phyloP scores from a whole-genome alignment of 352 stramenopile genomes.

The Aphanomyces astaci region DNA sequence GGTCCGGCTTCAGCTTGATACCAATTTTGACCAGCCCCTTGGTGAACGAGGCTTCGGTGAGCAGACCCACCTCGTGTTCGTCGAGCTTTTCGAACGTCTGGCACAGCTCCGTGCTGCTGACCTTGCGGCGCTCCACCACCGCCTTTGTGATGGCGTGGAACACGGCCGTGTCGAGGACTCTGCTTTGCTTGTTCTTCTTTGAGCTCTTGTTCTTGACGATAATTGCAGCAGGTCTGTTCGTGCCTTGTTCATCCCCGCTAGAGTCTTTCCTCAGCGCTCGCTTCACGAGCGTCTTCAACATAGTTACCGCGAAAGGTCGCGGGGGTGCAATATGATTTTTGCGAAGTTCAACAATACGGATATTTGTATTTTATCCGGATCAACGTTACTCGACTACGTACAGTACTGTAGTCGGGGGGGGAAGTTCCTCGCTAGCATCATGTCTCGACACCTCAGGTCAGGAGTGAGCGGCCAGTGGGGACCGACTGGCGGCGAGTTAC shows the following conservation, averaged over 20 bases:
- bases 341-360: background rate
- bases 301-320: background rate
- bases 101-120: background rate
- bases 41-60: conserved; percentile 39
- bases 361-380: background rate
- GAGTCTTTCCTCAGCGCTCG: conserved; percentile 1
- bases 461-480: too few species aligned
- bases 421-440: too few species aligned
- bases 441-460: too few species aligned
- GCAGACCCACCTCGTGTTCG: conserved; percentile 27
- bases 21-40: conserved; percentile 53
- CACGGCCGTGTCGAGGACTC: background rate
- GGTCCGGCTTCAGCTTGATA: conserved; percentile 35
- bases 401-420: too few species aligned
- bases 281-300: conserved; percentile 11
- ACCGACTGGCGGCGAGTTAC: too few species aligned
- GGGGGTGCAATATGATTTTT: background rate
- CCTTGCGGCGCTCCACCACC: background rate
- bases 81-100: conserved; percentile 46
- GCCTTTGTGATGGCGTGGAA: conserved; percentile 1
- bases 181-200: background rate
- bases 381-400: too few species aligned
- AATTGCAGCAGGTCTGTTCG: background rate
- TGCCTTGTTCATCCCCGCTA: background rate
- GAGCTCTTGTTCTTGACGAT: background rate